A percentile compares a stretch with the other conserved stretches of the same genome.
These are phyloP conservation scores for Oryza glaberrima DNA, from an alignment of 176 grass and related monocot species.

Conservation along the genomic window DNA sequence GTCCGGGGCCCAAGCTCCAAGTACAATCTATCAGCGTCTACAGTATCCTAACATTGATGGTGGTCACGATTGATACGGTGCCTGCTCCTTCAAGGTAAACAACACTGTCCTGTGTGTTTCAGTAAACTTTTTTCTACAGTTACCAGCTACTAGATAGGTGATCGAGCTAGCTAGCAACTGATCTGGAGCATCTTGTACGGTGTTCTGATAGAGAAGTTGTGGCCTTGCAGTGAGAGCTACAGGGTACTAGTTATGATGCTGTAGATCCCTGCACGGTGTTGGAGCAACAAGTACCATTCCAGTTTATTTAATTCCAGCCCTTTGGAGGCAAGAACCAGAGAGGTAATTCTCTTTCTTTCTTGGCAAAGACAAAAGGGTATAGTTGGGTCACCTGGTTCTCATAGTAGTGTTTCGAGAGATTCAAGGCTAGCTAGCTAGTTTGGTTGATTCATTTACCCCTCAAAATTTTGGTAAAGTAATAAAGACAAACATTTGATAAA, in stretches of 20 bases:
- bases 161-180: not conserved
- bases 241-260: not conserved
- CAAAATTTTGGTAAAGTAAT: not conserved
- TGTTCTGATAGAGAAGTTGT: not conserved
- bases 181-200: not conserved
- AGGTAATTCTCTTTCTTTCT: not conserved
- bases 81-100: not conserved
- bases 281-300: not conserved
- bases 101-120: not conserved
- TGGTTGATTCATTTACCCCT: not conserved
- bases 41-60: not conserved
- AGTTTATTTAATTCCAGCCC: not conserved
- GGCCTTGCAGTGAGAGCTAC: not conserved
- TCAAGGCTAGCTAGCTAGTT: not conserved
- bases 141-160: not conserved
- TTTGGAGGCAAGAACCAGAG: not conserved
- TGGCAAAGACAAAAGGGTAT: not conserved
- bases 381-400: not conserved
- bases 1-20: slow-evolving; percentile 4
- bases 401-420: not conserved
- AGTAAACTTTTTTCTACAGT: not conserved
- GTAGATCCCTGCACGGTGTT: not conserved
- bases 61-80: not conserved
- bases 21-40: not conserved
- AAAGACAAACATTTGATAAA: not conserved